Percentiles rank a stretch among this genome's conserved stretches.
Evolutionary conservation across 1,284 basidiomycete genomes (phyloP).

Genomic region (Pterulicium gracile): DNA sequence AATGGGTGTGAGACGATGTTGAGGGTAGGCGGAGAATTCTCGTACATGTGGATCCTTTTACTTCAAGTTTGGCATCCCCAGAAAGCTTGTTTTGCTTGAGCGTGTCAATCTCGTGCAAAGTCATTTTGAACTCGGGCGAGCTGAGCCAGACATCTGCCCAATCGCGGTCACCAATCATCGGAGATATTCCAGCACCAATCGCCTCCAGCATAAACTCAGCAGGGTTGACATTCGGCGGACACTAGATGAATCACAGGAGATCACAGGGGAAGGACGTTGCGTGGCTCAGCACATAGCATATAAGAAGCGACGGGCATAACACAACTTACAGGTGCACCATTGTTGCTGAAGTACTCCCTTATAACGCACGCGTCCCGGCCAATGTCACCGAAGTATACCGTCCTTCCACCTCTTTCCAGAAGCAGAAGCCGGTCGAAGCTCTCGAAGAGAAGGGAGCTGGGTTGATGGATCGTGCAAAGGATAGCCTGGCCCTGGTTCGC

Average conservation of each 20-base stretch:
- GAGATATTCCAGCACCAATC: conserved; percentile 65
- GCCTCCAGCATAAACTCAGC: conserved; percentile 59
- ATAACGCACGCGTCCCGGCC: conserved; percentile 53
- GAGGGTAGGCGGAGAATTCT: no score
- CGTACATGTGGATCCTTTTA: no score
- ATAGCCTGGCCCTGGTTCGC: conserved; percentile 82
- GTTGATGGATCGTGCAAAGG: conserved; percentile 69
- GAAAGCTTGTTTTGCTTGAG: conserved; percentile 32
- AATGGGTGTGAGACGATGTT: neutral
- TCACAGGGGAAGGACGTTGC: no score
- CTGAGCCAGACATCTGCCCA: conserved; percentile 73
- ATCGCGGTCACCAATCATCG: conserved; percentile 54
- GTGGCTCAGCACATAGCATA: no score
- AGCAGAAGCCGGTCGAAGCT: conserved; percentile 69
- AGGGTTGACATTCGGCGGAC: conserved; percentile 50
- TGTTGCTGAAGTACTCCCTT: conserved; percentile 57
- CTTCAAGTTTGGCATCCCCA: no score
- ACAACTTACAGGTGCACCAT: conserved; percentile 56
- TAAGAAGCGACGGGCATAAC: no score
- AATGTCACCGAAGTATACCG: conserved; percentile 74
- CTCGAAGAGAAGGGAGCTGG: conserved; percentile 53
- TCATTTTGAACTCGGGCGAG: conserved; percentile 33
- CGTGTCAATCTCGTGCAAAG: conserved; percentile 27
- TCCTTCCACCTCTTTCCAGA: conserved; percentile 60
- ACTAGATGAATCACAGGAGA: no score